Evolutionary conservation across 441 rosid genomes (phyloP).

Genomic region (Jatropha podagrica): DNA sequence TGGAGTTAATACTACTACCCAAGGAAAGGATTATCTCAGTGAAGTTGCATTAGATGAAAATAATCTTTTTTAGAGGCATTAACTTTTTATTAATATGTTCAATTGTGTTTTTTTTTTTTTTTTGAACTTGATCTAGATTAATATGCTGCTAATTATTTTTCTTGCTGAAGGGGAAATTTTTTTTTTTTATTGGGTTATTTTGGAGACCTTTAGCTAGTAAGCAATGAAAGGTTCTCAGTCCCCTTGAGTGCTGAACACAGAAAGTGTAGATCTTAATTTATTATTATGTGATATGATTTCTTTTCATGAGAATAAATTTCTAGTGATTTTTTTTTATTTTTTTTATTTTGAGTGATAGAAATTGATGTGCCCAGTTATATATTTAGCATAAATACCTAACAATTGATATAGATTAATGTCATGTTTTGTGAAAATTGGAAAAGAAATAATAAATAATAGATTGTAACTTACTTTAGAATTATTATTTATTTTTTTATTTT

Average conservation of each 20-base stretch:
- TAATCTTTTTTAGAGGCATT: slow-evolving; percentile 42
- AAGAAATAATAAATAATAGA: too few species aligned
- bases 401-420: too few species aligned
- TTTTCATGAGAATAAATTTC: slow-evolving; percentile 13
- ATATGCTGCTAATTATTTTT: slow-evolving; percentile 6
- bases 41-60: slow-evolving; percentile 50
- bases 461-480: too few species aligned
- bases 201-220: slow-evolving; percentile 17
- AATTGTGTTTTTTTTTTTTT: not conserved
- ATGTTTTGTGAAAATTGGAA: too few species aligned
- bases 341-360: too few species aligned
- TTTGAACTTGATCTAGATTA: not conserved
- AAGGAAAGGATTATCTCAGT: slow-evolving; percentile 43
- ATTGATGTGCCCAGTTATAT: too few species aligned
- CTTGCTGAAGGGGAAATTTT: slow-evolving; percentile 12
- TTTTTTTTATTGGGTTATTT: slow-evolving; percentile 19
- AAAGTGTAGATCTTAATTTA: slow-evolving; percentile 28
- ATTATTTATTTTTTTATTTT: too few species aligned
- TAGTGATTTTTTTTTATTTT: too few species aligned
- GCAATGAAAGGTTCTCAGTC: slow-evolving; percentile 10
- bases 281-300: not conserved
- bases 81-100: not conserved
- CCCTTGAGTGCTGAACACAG: slow-evolving; percentile 20
- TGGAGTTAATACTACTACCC: slow-evolving; percentile 26
- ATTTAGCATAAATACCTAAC: too few species aligned